These are phyloP conservation scores for Inonotus hispidus DNA, from an alignment of 1,284 basidiomycete species.

Conservation along the genomic window DNA sequence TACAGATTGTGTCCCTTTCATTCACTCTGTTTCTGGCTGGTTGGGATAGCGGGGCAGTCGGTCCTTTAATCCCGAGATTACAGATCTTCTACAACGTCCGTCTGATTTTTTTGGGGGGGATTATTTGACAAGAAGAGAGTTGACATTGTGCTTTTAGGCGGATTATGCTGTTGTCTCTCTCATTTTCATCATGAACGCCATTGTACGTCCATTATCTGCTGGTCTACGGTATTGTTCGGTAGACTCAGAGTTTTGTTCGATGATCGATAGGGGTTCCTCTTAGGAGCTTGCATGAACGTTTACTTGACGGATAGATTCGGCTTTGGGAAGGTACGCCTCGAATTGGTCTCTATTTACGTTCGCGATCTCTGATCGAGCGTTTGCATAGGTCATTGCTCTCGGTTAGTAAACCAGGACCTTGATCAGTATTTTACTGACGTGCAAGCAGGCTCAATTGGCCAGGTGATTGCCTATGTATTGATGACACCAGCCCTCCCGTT, in stretches of 20 bases:
- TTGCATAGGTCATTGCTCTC: constrained; percentile 33
- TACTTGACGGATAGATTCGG: constrained; percentile 29
- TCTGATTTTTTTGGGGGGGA: not conserved
- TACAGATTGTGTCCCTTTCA: constrained; percentile 13
- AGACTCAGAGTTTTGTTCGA: not conserved
- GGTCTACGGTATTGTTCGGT: not conserved
- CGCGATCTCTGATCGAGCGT: not conserved
- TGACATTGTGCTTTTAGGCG: not conserved
- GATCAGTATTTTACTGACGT: constrained; percentile 13
- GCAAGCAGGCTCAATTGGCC: constrained; percentile 24
- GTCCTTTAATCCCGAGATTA: constrained; percentile 15
- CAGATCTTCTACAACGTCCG: constrained; percentile 16
- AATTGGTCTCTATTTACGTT: not conserved
- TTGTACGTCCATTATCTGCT: constrained; percentile 2
- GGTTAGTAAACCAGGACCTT: constrained; percentile 1
- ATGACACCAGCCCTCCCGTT: constrained; percentile 59
- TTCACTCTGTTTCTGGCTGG: constrained; percentile 18
- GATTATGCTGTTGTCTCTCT: constrained; percentile 15
- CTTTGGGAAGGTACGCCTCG: constrained; percentile 27
- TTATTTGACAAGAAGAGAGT: not conserved
- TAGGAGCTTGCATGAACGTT: constrained; percentile 24
- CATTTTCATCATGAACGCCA: constrained; percentile 14
- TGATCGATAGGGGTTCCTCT: constrained; percentile 41
- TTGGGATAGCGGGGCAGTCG: constrained; percentile 17
- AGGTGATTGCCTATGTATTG: constrained; percentile 34